A percentile compares a stretch with the other conserved stretches of the same genome.
Evolutionary conservation across 768 basidiomycete species (phyloP).

Genomic region (Suillus sp.): DNA sequence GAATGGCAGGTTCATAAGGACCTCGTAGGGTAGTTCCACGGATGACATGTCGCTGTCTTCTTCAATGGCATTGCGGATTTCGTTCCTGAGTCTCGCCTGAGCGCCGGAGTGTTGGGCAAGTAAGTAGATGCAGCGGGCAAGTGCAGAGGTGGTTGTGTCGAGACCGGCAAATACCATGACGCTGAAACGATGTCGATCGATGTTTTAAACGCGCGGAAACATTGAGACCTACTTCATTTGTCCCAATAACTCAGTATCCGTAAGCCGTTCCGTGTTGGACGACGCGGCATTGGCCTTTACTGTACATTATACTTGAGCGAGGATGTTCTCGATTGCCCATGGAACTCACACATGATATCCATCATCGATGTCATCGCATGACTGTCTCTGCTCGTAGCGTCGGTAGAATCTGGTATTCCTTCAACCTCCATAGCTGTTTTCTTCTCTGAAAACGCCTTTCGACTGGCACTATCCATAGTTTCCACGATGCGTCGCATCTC

Average conservation of each 20-base stretch:
- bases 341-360: constrained; percentile 46
- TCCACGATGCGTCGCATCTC: constrained; percentile 50
- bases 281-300: constrained; percentile 43
- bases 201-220: not conserved
- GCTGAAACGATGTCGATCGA: constrained; percentile 22
- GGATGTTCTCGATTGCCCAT: not conserved
- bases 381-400: constrained; percentile 17
- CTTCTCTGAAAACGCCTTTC: constrained; percentile 42
- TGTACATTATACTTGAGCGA: constrained; percentile 15
- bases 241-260: constrained; percentile 47
- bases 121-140: constrained; percentile 39
- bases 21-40: constrained; percentile 38
- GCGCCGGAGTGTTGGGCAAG: constrained; percentile 39
- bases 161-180: constrained; percentile 47
- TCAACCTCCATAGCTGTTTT: constrained; percentile 27
- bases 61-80: constrained; percentile 31
- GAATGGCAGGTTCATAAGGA: constrained; percentile 37
- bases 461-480: constrained; percentile 46
- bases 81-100: constrained; percentile 42
- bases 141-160: constrained; percentile 47
- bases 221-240: constrained; percentile 48
- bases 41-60: not conserved
- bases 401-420: constrained; percentile 18
- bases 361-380: constrained; percentile 30
- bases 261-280: constrained; percentile 36